These are phyloP conservation scores for Sporothrix euskadiensis DNA, from an alignment of 2,329 filamentous ascomycete genomes.

Conservation along the genomic window DNA sequence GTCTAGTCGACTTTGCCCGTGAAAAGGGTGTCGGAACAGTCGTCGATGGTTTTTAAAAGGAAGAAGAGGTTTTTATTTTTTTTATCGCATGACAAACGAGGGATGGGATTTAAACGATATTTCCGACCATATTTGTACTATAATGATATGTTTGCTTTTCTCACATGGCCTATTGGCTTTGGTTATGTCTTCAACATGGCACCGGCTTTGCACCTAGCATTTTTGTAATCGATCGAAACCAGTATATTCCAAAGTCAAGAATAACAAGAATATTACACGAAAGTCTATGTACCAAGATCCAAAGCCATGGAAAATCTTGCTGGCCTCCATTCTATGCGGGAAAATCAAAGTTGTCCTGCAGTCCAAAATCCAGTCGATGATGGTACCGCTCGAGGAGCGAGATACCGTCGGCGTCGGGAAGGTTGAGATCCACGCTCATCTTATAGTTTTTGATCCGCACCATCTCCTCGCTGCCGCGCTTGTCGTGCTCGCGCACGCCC, in stretches of 20 bases:
- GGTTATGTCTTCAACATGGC: too few species aligned
- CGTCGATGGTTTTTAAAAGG: slow-evolving; percentile 52
- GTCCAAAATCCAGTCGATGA: slow-evolving; percentile 30
- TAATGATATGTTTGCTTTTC: not conserved
- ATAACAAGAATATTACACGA: not conserved
- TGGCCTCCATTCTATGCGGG: not conserved
- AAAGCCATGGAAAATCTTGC: not conserved
- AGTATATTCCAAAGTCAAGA: not conserved
- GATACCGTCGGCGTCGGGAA: not conserved
- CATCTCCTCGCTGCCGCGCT: not conserved
- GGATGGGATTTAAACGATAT: not conserved
- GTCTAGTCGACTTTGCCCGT: slow-evolving; percentile 57
- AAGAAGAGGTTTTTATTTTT: not conserved
- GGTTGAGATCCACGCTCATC: not conserved
- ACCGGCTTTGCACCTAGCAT: not conserved
- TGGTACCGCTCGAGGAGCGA: slow-evolving; percentile 15
- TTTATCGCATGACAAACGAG: not conserved
- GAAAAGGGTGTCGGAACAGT: slow-evolving; percentile 56
- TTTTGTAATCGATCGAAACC: not conserved
- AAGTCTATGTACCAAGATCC: not conserved
- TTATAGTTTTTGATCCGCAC: not conserved
- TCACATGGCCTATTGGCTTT: not conserved
- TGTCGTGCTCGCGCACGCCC: not conserved
- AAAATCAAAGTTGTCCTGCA: slow-evolving; percentile 28
- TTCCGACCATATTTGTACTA: not conserved